These are phyloP conservation scores for Alternaria alternata DNA, from an alignment of 2,329 filamentous ascomycete species.

Conservation along the genomic window DNA sequence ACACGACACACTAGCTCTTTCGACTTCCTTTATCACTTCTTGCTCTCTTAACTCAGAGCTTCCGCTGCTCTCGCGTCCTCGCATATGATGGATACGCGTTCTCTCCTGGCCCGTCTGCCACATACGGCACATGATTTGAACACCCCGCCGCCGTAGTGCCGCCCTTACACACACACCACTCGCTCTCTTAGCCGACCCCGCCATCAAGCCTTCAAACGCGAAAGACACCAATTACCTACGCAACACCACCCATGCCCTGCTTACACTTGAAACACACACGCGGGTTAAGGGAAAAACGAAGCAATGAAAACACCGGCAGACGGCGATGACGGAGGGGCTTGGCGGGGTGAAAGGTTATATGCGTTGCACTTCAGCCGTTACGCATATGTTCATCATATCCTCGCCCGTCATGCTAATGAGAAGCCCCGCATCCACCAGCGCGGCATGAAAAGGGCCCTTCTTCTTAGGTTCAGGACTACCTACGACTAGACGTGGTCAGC, in stretches of 20 bases:
- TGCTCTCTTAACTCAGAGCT: neutral
- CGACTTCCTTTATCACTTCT: neutral
- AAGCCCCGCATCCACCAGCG: constrained; percentile 1
- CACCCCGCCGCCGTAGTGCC: constrained; percentile 23
- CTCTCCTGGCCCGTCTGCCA: constrained; percentile 11
- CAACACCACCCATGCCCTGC: constrained; percentile 21
- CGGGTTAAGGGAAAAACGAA: constrained; percentile 21
- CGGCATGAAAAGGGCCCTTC: neutral
- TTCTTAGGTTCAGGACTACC: neutral
- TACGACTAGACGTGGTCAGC: constrained; percentile 12
- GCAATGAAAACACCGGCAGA: neutral
- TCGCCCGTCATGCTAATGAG: constrained; percentile 7
- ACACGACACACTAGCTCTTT: neutral
- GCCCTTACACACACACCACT: constrained; percentile 19
- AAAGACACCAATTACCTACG: constrained; percentile 32
- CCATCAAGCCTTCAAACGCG: constrained; percentile 26
- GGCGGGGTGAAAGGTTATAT: constrained; percentile 12
- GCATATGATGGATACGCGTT: neutral
- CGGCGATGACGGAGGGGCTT: constrained; percentile 14
- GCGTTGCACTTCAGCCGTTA: constrained; percentile 15
- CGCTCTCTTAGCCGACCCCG: constrained; percentile 27
- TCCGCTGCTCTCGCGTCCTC: neutral
- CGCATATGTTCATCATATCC: constrained; percentile 17
- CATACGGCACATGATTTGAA: constrained; percentile 10
- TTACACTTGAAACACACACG: constrained; percentile 36